Evolutionary conservation across 148 eudicot species (phyloP), one percentile per base, ranked within the genome.

Genomic region (Pharnaceum exiguum): DNA sequence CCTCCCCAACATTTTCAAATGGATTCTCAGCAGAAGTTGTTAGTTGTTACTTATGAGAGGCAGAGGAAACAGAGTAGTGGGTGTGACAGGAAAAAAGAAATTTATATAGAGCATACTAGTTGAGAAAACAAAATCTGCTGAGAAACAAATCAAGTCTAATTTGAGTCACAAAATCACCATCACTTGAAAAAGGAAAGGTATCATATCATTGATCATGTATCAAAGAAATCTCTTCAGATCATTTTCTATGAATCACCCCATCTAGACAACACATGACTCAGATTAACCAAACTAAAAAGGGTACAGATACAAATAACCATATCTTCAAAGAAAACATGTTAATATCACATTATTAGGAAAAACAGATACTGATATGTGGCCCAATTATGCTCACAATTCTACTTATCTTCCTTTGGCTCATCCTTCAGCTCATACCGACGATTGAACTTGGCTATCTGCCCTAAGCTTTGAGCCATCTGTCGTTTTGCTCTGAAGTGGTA

Each of bases 371-470:
- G 2, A 43, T 2, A 10, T 23, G 7, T 15, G 32, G 40, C 17
- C 28, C n/a, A 32, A 16, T 23, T 15, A 6, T 8, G 31, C 30
- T 1, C 5, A 26, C n/a, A 24, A 37, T 9, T 54, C 59, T 60
- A 59, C 60, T 79, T 77, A 12, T 73, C 76, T 71, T 79, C 77
- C 10, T 63, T 76, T 39, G 68, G 75, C 58, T 79, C 95, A 8
- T 70, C 70, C 54, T 70, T 65, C 37, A 26, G 67, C 51, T 67
- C 86, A 64, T 82, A 85, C 25, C 94, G 89, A 16, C 87, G 82
- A 38, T 85, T 82, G 57, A 77, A 91, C 76, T 83, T 91, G 59
- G 90, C 94, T 40, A 88, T 75, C 75, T 81, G 85, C 5, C 94
- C 89, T 31, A 82, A 47, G 64, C 79, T 80, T 57, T 82, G 71